Conservation (phyloP, 257 asterid genomes). For the Solanum arcanum region DNA sequence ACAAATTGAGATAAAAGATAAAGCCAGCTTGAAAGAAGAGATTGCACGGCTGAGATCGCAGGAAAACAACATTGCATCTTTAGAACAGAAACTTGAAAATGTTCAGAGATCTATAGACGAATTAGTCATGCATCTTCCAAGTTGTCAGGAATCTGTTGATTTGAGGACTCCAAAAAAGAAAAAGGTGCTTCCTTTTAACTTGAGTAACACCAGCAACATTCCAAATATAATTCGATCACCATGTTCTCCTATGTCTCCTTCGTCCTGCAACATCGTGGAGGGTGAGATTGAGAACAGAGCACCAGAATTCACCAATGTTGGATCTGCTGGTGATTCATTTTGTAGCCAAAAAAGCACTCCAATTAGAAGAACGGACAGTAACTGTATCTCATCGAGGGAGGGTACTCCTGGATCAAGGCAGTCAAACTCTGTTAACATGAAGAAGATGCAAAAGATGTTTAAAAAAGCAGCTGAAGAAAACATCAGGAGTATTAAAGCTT, state of each 20-base stretch:
- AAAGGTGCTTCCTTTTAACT: conserved; percentile 53
- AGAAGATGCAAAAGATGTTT: conserved; percentile 85
- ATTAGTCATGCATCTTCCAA: conserved; percentile 46
- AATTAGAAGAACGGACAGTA: conserved; percentile 18
- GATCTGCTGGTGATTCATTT: conserved; percentile 10
- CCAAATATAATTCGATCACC: conserved; percentile 70
- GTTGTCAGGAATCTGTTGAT: conserved; percentile 44
- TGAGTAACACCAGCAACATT: conserved; percentile 71
- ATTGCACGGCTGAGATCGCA: conserved; percentile 70
- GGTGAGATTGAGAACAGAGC: conserved; percentile 59
- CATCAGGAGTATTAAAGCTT: conserved; percentile 73
- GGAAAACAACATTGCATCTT: conserved; percentile 47
- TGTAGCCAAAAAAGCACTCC: conserved; percentile 22
- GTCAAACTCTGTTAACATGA: conserved; percentile 59
- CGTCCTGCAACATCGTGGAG: conserved; percentile 37
- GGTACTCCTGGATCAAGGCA: conserved; percentile 36
- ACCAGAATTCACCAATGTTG: conserved; percentile 31
- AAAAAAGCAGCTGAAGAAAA: conserved; percentile 90
- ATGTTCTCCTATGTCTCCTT: conserved; percentile 48
- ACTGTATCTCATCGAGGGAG: conserved; percentile 28
- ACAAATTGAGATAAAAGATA: conserved; percentile 37
- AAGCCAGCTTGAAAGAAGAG: conserved; percentile 75
- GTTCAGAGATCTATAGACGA: conserved; percentile 79
- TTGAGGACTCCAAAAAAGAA: conserved; percentile 44
- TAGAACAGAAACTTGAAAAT: conserved; percentile 77